phyloP scores from a whole-genome alignment of 208 protist species.

The Leishmania arabica region DNA sequence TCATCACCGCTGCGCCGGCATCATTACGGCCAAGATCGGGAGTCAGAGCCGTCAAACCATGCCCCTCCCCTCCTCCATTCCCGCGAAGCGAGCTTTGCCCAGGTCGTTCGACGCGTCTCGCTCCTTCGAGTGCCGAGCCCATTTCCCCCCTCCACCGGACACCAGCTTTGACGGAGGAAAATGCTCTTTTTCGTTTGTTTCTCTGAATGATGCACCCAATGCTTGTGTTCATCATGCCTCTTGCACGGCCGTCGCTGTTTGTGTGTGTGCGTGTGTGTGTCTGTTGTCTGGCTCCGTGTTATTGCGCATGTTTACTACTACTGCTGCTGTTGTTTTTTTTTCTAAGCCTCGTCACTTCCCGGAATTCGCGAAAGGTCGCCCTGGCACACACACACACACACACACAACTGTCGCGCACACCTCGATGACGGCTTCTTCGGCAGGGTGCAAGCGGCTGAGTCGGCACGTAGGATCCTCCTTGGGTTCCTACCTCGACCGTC shows the following conservation, averaged over 20 bases:
- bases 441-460: neutral
- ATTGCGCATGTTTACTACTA: neutral
- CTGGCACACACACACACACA: too few species aligned
- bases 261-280: constrained; percentile 1
- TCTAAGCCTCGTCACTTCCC: neutral
- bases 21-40: neutral
- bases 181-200: neutral
- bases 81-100: constrained; percentile 6
- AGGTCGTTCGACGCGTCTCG: constrained; percentile 9
- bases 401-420: neutral
- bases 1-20: neutral
- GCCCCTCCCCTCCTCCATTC: neutral
- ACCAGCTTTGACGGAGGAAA: neutral
- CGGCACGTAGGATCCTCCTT: neutral
- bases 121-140: constrained; percentile 14
- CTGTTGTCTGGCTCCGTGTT: neutral
- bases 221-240: neutral
- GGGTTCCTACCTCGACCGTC: neutral
- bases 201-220: neutral
- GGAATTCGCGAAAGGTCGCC: neutral
- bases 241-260: neutral
- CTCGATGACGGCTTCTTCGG: neutral
- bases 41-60: too few species aligned
- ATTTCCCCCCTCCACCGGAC: neutral
- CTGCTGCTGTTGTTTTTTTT: neutral